These are phyloP conservation scores for Cyamopsis tetragonoloba DNA, from an alignment of 306 rosid species.

Conservation along the genomic window DNA sequence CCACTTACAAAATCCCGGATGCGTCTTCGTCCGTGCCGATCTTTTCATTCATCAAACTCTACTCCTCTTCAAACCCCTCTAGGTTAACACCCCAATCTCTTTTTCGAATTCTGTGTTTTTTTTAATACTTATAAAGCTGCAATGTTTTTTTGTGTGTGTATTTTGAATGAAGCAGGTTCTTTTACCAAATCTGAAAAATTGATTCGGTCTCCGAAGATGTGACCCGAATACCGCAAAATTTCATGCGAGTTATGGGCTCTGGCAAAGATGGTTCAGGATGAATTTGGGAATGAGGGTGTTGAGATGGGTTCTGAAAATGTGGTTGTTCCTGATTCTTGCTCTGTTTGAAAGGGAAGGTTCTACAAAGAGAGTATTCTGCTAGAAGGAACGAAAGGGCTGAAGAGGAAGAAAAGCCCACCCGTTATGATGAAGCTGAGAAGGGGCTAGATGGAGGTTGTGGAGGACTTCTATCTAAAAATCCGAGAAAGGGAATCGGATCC, in stretches of 20 bases:
- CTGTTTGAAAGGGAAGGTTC: conserved; percentile 73
- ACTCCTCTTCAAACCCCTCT: conserved; percentile 58
- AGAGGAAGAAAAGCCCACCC: conserved; percentile 44
- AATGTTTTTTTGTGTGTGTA: background rate
- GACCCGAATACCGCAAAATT: conserved; percentile 71
- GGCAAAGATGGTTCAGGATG: conserved; percentile 53
- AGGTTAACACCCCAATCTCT: conserved; percentile 22
- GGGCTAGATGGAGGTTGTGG: too few relatives aligned
- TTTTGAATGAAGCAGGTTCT: conserved; percentile 45
- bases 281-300: conserved; percentile 38
- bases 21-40: conserved; percentile 49
- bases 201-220: conserved; percentile 23
- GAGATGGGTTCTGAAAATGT: conserved; percentile 10
- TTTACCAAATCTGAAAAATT: conserved; percentile 51
- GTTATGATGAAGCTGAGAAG: conserved; percentile 28
- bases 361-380: conserved; percentile 83
- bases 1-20: conserved; percentile 68
- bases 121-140: too few relatives aligned
- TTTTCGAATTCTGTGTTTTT: background rate
- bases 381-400: conserved; percentile 87
- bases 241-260: conserved; percentile 62
- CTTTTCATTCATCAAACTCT: conserved; percentile 40
- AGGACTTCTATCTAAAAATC: too few relatives aligned
- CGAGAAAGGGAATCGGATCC: too few relatives aligned
- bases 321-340: background rate